Conservation (phyloP, 2,329 filamentous ascomycete genomes). For the Calonectria leucothoes region DNA sequence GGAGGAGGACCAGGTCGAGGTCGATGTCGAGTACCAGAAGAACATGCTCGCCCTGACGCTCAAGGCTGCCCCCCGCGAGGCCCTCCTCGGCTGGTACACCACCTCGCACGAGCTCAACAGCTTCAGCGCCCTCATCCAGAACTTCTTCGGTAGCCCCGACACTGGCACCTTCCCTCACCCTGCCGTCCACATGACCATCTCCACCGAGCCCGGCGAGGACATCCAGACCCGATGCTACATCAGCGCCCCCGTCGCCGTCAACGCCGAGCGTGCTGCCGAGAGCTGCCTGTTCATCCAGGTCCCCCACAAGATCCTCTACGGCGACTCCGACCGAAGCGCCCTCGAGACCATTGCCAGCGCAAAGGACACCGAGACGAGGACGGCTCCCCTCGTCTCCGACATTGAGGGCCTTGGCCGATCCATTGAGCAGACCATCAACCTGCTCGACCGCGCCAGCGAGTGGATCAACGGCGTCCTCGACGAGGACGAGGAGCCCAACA, state of each 20-base stretch:
- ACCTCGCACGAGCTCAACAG: constrained; percentile 97
- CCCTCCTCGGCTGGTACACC: constrained; percentile 97
- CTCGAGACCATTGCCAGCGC: constrained; percentile 88
- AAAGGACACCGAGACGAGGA: constrained; percentile 80
- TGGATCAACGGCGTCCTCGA: constrained; percentile 96
- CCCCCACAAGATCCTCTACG: constrained; percentile 92
- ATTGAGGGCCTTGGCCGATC: constrained; percentile 90
- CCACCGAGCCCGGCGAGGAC: constrained; percentile 87
- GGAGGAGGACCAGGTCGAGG: constrained; percentile 98
- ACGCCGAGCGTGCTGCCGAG: constrained; percentile 92
- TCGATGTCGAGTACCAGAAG: constrained; percentile 99
- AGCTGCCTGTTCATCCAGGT: constrained; percentile 98
- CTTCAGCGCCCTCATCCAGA: constrained; percentile 96
- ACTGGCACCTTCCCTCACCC: constrained; percentile 98
- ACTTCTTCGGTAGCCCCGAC: constrained; percentile 97
- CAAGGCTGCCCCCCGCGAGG: constrained; percentile 92
- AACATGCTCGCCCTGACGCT: constrained; percentile 97
- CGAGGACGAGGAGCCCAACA: constrained; percentile 90
- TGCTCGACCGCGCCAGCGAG: constrained; percentile 90
- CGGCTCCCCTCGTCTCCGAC: constrained; percentile 82
- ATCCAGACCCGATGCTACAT: constrained; percentile 96
- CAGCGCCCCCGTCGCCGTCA: constrained; percentile 93
- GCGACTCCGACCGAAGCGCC: constrained; percentile 73
- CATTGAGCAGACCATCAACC: constrained; percentile 86
- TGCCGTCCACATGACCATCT: constrained; percentile 96